Evolutionary conservation across 1,139 yeast genomes (phyloP).

Genomic region (Sugiyamaella xylanicola): DNA sequence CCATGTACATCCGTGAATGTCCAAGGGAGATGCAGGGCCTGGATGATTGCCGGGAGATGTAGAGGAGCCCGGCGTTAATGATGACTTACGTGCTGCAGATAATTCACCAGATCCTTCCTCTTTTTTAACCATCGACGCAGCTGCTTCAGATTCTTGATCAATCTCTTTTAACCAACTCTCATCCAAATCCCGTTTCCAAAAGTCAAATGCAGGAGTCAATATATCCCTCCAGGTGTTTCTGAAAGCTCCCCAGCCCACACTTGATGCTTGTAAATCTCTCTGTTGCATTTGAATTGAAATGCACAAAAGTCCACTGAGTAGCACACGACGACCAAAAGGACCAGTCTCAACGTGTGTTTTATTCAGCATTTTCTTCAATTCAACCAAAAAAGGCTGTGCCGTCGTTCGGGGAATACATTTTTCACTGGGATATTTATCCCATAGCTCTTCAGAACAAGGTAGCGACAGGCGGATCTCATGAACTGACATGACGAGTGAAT

Average conservation of each 20-base stretch:
- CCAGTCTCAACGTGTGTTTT: constrained; percentile 53
- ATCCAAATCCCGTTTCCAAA: constrained; percentile 47
- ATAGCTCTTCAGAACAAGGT: constrained; percentile 78
- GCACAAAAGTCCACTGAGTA: constrained; percentile 71
- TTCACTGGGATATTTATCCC: constrained; percentile 56
- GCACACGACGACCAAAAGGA: constrained; percentile 62
- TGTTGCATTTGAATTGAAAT: constrained; percentile 77
- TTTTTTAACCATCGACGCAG: constrained; percentile 7
- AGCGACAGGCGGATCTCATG: constrained; percentile 70
- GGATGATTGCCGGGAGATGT: constrained; percentile 47
- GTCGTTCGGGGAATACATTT: constrained; percentile 32
- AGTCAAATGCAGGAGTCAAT: constrained; percentile 62
- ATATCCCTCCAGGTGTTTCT: constrained; percentile 64
- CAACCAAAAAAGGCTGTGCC: constrained; percentile 51
- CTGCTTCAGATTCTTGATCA: constrained; percentile 9
- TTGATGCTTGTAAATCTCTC: constrained; percentile 58
- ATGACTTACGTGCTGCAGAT: constrained; percentile 6
- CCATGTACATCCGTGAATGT: constrained; percentile 35
- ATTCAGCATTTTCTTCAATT: constrained; percentile 58
- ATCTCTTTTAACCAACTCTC: constrained; percentile 17
- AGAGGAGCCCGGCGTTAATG: constrained; percentile 20
- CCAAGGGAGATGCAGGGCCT: constrained; percentile 46
- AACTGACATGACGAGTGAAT: constrained; percentile 65
- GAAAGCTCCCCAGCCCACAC: constrained; percentile 48
- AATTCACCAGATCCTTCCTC: constrained; percentile 7